A percentile compares a stretch with the other conserved stretches of the same genome.
Evolutionary conservation across 805 yeast species (phyloP).

Genomic region (Danielia oregonensis): DNA sequence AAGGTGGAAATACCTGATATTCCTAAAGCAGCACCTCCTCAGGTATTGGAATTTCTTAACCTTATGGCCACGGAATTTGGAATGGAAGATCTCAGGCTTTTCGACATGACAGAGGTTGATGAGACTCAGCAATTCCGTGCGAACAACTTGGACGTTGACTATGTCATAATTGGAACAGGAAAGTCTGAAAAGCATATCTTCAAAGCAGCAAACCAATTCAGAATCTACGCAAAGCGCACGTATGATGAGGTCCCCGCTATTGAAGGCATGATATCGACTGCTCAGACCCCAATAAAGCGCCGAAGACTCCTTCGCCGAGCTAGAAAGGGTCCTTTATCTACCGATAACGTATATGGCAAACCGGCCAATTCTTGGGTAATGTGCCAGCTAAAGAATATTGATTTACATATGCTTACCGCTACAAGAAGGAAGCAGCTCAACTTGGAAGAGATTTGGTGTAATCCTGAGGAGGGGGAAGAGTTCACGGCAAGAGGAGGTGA

Average conservation of each 20-base stretch:
- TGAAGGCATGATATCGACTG: conserved; percentile 70
- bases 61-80: conserved; percentile 61
- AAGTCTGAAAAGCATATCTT: conserved; percentile 72
- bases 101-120: conserved; percentile 53
- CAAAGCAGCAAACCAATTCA: conserved; percentile 61
- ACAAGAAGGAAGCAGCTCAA: conserved; percentile 66
- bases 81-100: conserved; percentile 53
- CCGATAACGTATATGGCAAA: conserved; percentile 54
- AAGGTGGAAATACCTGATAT: conserved; percentile 46
- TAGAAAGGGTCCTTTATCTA: conserved; percentile 48
- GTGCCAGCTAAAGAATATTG: conserved; percentile 68
- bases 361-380: conserved; percentile 77
- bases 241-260: conserved; percentile 41
- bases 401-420: conserved; percentile 68
- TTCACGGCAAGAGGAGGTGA: conserved; percentile 18
- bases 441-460: conserved; percentile 67
- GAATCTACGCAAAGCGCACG: conserved; percentile 52
- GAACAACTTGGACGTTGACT: conserved; percentile 27
- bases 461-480: conserved; percentile 32
- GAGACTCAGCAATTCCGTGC: conserved; percentile 27
- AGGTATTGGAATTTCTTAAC: conserved; percentile 42
- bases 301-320: conserved; percentile 48
- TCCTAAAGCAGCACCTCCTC: conserved; percentile 57
- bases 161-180: conserved; percentile 65
- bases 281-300: conserved; percentile 38